These are phyloP conservation scores for Graphilbum fragrans DNA, from an alignment of 2,329 filamentous ascomycete genomes.

Conservation along the genomic window DNA sequence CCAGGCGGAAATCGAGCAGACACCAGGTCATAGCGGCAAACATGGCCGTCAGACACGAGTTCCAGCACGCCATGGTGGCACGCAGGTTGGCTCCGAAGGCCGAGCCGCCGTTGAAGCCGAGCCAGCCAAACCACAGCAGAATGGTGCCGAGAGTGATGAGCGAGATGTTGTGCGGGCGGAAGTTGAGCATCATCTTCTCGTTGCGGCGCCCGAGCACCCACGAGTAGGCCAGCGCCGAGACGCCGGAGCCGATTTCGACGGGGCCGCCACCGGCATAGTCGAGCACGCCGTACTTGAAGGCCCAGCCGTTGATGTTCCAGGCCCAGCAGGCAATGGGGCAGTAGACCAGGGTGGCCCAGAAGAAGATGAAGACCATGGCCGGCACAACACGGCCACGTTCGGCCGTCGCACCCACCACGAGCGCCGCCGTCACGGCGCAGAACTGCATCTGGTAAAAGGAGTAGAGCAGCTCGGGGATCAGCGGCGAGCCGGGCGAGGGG, in stretches of 20 bases:
- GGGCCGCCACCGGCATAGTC: slow-evolving; percentile 95
- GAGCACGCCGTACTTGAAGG: slow-evolving; percentile 76
- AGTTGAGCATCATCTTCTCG: slow-evolving; percentile 99
- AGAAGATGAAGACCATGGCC: slow-evolving; percentile 89
- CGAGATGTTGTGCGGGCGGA: slow-evolving; percentile 97
- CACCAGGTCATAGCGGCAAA: slow-evolving; percentile 92
- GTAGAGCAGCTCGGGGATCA: slow-evolving; percentile 83
- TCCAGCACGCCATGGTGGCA: slow-evolving; percentile 95
- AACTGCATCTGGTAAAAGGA: slow-evolving; percentile 99
- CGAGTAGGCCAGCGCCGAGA: slow-evolving; percentile 89
- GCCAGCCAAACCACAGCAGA: slow-evolving; percentile 96
- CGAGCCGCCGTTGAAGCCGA: slow-evolving; percentile 97
- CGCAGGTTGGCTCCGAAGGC: slow-evolving; percentile 88
- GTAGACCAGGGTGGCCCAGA: slow-evolving; percentile 96
- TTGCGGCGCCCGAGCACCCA: slow-evolving; percentile 91
- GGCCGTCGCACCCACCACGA: slow-evolving; percentile 82
- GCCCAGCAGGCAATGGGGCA: slow-evolving; percentile 94
- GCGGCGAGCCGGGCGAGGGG: slow-evolving; percentile 78
- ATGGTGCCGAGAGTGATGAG: slow-evolving; percentile 92
- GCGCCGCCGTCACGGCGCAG: slow-evolving; percentile 81
- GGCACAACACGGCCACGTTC: slow-evolving; percentile 89
- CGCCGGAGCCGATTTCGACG: slow-evolving; percentile 91
- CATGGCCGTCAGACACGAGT: slow-evolving; percentile 85
- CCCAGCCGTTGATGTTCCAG: slow-evolving; percentile 94
- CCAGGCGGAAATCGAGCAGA: slow-evolving; percentile 86